Percentiles rank a stretch among this genome's conserved stretches.
These are phyloP conservation scores for Solanum lycopersicoides DNA, from an alignment of 257 asterid genomes.

Conservation along the genomic window DNA sequence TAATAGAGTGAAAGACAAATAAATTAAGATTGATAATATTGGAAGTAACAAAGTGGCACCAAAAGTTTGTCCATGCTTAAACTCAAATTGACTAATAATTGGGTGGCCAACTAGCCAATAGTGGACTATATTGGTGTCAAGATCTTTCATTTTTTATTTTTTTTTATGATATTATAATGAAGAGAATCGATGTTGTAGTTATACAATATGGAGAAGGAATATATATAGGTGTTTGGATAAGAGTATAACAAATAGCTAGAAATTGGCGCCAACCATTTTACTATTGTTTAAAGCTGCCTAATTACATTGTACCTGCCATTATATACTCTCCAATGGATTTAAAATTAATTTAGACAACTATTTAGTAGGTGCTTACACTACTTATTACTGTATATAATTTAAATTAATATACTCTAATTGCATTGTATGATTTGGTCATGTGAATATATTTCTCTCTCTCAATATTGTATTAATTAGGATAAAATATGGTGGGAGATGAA, in stretches of 20 bases:
- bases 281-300: background rate
- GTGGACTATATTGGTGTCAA: slow-evolving; percentile 19
- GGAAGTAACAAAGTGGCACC: slow-evolving; percentile 56
- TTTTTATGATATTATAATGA: background rate
- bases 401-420: background rate
- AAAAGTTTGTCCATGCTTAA: slow-evolving; percentile 44
- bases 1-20: slow-evolving; percentile 43
- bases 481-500: too few species aligned
- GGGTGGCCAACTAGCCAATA: slow-evolving; percentile 77
- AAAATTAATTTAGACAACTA: background rate
- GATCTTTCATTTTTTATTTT: slow-evolving; percentile 25
- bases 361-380: background rate
- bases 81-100: slow-evolving; percentile 41
- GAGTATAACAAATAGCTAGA: background rate
- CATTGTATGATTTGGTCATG: background rate
- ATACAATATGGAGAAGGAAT: background rate
- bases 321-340: background rate
- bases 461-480: too few species aligned
- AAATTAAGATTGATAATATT: slow-evolving; percentile 35
- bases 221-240: background rate
- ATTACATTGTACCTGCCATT: background rate
- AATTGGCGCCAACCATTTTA: background rate
- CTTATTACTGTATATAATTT: background rate
- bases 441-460: too few species aligned
- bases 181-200: background rate